These are phyloP conservation scores for Penicillium riverlandense DNA, from an alignment of 495 filamentous ascomycete genomes.

Conservation along the genomic window DNA sequence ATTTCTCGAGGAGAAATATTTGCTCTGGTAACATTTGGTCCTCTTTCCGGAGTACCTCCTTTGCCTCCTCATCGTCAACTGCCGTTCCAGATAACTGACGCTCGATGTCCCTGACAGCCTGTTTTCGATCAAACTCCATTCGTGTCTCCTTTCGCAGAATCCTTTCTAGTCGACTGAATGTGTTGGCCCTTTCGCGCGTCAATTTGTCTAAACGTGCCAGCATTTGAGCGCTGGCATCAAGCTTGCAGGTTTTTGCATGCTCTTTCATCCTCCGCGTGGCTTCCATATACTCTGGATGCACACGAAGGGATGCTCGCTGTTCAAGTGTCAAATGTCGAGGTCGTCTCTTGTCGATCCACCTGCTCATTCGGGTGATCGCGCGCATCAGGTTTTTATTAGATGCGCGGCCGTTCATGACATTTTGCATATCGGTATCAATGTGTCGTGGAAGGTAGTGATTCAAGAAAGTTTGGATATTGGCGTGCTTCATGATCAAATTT, in stretches of 20 bases:
- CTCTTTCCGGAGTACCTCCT: slow-evolving; percentile 12
- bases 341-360: slow-evolving; percentile 27
- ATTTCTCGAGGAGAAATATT: slow-evolving; percentile 18
- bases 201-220: slow-evolving; percentile 5
- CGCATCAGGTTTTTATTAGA: slow-evolving; percentile 22
- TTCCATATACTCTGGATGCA: slow-evolving; percentile 11
- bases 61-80: slow-evolving; percentile 13
- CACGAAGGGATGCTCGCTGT: slow-evolving; percentile 18
- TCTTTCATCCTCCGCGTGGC: background rate
- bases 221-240: slow-evolving; percentile 1
- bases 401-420: slow-evolving; percentile 19
- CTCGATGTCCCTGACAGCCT: slow-evolving; percentile 17
- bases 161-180: slow-evolving; percentile 8
- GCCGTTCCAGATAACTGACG: slow-evolving; percentile 13
- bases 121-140: slow-evolving; percentile 13
- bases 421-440: slow-evolving; percentile 26
- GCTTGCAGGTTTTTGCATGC: slow-evolving; percentile 2
- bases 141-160: slow-evolving; percentile 6
- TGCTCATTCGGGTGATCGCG: slow-evolving; percentile 24
- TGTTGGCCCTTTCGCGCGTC: slow-evolving; percentile 10
- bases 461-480: slow-evolving; percentile 21
- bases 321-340: slow-evolving; percentile 21
- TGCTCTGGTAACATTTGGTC: slow-evolving; percentile 14
- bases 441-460: slow-evolving; percentile 28
- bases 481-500: slow-evolving; percentile 33